A percentile compares a stretch with the other conserved stretches of the same genome.
phyloP scores from a whole-genome alignment of 2,329 filamentous ascomycete species.

The Aspergillus melleus region DNA sequence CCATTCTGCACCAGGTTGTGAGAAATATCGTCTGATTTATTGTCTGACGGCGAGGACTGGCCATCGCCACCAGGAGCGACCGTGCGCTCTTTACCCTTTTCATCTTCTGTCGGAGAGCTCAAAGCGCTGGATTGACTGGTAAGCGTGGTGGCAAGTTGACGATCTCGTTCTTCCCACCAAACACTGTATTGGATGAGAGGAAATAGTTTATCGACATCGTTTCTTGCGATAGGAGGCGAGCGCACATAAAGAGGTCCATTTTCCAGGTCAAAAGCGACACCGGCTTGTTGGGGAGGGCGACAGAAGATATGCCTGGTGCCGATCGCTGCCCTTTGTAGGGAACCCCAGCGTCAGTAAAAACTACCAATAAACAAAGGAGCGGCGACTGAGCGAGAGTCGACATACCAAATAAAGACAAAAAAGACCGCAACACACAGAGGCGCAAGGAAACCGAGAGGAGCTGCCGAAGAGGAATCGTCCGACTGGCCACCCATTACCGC shows the following conservation, averaged over 20 bases:
- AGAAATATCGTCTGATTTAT: background rate
- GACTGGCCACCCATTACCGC: slow-evolving; percentile 6
- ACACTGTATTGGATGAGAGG: slow-evolving; percentile 14
- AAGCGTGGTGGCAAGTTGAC: background rate
- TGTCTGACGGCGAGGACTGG: background rate
- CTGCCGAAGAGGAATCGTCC: slow-evolving; percentile 8
- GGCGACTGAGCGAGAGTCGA: background rate
- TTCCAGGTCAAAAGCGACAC: slow-evolving; percentile 10
- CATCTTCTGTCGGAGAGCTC: background rate
- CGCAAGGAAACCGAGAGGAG: slow-evolving; percentile 19
- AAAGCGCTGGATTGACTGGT: background rate
- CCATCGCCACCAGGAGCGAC: background rate
- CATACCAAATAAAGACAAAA: slow-evolving; percentile 19
- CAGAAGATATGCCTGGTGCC: slow-evolving; percentile 11
- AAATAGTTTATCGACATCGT: slow-evolving; percentile 16
- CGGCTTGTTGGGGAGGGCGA: background rate
- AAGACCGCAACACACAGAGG: slow-evolving; percentile 18
- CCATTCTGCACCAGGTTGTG: background rate
- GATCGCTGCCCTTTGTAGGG: slow-evolving; percentile 13
- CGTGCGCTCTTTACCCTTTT: background rate
- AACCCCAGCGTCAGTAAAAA: background rate
- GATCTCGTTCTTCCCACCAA: slow-evolving; percentile 10
- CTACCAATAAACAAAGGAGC: background rate
- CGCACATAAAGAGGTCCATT: slow-evolving; percentile 7
- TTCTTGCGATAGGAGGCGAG: slow-evolving; percentile 5